Evolutionary conservation across 2,329 filamentous ascomycete genomes (phyloP).

Genomic region (Orbilia quercus): DNA sequence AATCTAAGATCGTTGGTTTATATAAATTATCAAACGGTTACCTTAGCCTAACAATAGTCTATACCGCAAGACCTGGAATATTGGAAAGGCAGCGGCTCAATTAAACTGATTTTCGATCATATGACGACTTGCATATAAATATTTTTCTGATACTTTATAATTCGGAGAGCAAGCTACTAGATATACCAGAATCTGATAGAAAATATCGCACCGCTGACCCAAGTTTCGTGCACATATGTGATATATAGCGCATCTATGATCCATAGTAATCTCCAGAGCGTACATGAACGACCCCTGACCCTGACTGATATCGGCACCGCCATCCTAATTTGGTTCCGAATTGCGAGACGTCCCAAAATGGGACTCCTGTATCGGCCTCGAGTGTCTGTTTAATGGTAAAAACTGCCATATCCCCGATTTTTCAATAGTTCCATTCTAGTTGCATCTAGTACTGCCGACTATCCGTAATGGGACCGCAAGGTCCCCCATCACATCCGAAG

Average conservation of each 20-base stretch:
- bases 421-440: background rate
- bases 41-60: too few relatives aligned
- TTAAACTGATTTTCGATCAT: too few relatives aligned
- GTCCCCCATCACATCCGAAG: conserved; percentile 12
- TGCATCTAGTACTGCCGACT: background rate
- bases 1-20: too few relatives aligned
- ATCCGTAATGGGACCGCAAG: background rate
- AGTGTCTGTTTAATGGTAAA: conserved; percentile 4
- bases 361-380: background rate
- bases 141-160: too few relatives aligned
- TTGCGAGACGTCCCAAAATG: conserved; percentile 6
- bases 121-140: too few relatives aligned
- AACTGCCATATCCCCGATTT: background rate
- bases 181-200: too few relatives aligned
- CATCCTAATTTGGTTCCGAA: conserved; percentile 26
- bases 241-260: background rate
- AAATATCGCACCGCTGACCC: too few relatives aligned
- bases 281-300: background rate
- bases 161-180: too few relatives aligned
- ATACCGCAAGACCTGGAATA: too few relatives aligned
- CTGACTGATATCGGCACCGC: background rate
- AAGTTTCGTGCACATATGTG: too few relatives aligned
- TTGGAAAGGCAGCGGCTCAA: too few relatives aligned
- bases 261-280: background rate
- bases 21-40: too few relatives aligned